phyloP scores from a whole-genome alignment of 305 asterid genomes.

The Fraxinus floribunda region DNA sequence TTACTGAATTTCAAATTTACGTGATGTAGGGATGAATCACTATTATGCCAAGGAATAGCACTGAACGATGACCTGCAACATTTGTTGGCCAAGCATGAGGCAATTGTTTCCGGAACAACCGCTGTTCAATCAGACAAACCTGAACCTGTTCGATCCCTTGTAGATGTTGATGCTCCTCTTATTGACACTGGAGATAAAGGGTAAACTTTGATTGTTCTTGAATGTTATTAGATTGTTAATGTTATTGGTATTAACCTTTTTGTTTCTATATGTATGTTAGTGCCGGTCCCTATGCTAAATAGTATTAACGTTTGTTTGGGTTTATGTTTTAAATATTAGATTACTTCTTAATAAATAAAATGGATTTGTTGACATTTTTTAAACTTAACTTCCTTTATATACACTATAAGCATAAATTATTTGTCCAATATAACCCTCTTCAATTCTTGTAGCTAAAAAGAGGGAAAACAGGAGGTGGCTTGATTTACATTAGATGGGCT shows the following conservation, averaged over 20 bases:
- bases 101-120: constrained; percentile 64
- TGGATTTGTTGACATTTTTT: background rate
- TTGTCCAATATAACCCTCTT: background rate
- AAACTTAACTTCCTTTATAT: background rate
- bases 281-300: background rate
- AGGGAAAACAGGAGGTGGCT: background rate
- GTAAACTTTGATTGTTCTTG: constrained; percentile 27
- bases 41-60: constrained; percentile 83
- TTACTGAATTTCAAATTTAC: background rate
- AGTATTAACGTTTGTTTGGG: background rate
- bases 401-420: background rate
- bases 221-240: background rate
- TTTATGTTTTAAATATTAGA: background rate
- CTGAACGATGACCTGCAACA: constrained; percentile 91
- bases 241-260: constrained; percentile 4
- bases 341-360: background rate
- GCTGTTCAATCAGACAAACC: constrained; percentile 49
- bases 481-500: background rate
- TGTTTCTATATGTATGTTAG: constrained; percentile 11
- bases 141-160: constrained; percentile 31
- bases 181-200: constrained; percentile 43
- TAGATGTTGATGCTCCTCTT: constrained; percentile 41
- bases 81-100: constrained; percentile 82
- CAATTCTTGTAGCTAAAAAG: background rate
- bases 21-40: constrained; percentile 74